These are phyloP conservation scores for Aspergillus novofumigatus DNA, from an alignment of 2,329 filamentous ascomycete species.

Conservation along the genomic window DNA sequence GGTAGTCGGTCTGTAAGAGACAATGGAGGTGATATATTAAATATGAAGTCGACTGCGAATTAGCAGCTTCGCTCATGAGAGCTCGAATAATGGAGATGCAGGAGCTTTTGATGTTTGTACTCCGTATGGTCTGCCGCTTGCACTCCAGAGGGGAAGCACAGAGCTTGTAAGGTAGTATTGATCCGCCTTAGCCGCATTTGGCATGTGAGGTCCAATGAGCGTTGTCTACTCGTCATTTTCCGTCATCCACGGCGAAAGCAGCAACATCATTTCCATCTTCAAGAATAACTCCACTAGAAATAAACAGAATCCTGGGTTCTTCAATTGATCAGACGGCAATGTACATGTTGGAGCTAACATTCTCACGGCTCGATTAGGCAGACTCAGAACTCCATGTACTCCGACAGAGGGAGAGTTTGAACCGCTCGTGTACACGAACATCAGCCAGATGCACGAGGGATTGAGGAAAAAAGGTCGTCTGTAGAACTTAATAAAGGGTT, in stretches of 20 bases:
- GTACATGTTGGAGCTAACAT: background rate
- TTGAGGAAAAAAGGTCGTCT: slow-evolving; percentile 71
- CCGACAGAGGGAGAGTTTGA: slow-evolving; percentile 55
- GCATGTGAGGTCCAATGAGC: background rate
- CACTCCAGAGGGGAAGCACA: background rate
- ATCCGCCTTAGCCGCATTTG: slow-evolving; percentile 13
- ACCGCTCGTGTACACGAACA: slow-evolving; percentile 72
- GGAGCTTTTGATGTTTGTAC: background rate
- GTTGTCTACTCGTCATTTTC: background rate
- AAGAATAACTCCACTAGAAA: background rate
- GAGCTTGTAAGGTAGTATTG: background rate
- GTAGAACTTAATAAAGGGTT: slow-evolving; percentile 23
- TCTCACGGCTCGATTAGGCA: slow-evolving; percentile 30
- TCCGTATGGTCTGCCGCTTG: background rate
- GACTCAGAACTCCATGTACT: slow-evolving; percentile 64
- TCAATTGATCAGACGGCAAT: background rate
- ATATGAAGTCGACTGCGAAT: background rate
- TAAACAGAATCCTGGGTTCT: background rate
- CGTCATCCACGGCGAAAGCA: background rate
- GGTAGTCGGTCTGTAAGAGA: background rate
- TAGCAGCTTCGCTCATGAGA: background rate
- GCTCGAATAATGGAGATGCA: slow-evolving; percentile 2
- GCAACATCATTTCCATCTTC: background rate
- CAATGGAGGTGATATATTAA: background rate
- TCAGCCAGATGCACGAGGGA: slow-evolving; percentile 71